Conservation (phyloP, 495 filamentous ascomycete species). For the Clohesyomyces aquaticus region DNA sequence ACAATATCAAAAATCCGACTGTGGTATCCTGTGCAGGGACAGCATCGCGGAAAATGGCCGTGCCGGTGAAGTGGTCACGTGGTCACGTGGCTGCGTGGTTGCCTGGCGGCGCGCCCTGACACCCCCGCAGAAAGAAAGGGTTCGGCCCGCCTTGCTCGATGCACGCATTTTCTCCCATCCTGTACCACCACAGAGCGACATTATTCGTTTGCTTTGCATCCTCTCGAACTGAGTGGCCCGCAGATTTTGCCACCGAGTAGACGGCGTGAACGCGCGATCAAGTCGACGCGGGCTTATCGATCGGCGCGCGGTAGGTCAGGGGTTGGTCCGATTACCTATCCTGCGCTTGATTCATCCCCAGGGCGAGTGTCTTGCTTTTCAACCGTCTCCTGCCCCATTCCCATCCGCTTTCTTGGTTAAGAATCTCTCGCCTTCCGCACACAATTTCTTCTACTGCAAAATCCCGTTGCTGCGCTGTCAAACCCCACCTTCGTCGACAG, state of each 20-base stretch:
- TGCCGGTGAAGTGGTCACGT: neutral
- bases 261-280: slow-evolving; percentile 18
- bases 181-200: neutral
- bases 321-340: slow-evolving; percentile 3
- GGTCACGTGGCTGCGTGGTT: slow-evolving; percentile 5
- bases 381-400: neutral
- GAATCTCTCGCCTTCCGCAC: neutral
- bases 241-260: slow-evolving; percentile 23
- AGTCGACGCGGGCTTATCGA: slow-evolving; percentile 4
- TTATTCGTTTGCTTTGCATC: neutral
- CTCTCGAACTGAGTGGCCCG: neutral
- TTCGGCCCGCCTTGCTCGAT: neutral
- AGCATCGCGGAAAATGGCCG: no score
- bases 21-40: no score
- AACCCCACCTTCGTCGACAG: neutral
- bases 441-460: neutral
- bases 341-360: slow-evolving; percentile 17
- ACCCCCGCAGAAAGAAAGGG: neutral
- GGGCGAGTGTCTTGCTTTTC: slow-evolving; percentile 12
- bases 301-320: slow-evolving; percentile 6
- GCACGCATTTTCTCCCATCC: slow-evolving; percentile 1
- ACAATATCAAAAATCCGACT: no score
- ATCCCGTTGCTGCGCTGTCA: neutral
- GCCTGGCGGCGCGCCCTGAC: neutral
- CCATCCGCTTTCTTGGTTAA: neutral